Conservation (phyloP, 345 rosid species). For the Arabis hirsuta region DNA sequence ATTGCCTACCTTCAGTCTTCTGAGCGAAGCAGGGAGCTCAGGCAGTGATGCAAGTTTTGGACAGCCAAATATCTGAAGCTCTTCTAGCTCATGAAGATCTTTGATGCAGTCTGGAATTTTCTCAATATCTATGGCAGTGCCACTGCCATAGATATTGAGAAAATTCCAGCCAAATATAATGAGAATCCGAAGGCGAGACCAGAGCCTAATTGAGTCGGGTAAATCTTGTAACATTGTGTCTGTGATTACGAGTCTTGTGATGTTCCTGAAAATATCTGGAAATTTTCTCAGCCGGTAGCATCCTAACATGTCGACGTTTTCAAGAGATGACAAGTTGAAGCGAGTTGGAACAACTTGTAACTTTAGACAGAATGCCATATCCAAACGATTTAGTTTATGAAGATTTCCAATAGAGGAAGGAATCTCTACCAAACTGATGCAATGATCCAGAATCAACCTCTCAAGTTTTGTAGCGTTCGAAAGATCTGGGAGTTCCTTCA, state of each 20-base stretch:
- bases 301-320: background rate
- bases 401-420: conserved; percentile 25
- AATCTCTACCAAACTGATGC: conserved; percentile 37
- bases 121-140: background rate
- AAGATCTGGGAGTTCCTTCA: conserved; percentile 39
- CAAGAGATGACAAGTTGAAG: conserved; percentile 27
- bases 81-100: background rate
- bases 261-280: conserved; percentile 22
- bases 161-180: no score
- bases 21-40: conserved; percentile 25
- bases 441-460: conserved; percentile 3
- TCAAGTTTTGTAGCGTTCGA: conserved; percentile 39
- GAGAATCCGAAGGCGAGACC: conserved; percentile 8
- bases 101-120: conserved; percentile 12
- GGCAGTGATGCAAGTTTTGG: background rate
- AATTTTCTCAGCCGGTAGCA: conserved; percentile 30
- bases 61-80: background rate
- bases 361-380: background rate
- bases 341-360: conserved; percentile 5
- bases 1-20: accelerated
- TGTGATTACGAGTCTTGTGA: background rate
- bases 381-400: conserved; percentile 10
- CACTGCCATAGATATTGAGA: no score
- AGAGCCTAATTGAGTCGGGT: background rate
- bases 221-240: conserved; percentile 1